Evolutionary conservation across 805 yeast genomes (phyloP).

Genomic region (Kuraishia cidri): DNA sequence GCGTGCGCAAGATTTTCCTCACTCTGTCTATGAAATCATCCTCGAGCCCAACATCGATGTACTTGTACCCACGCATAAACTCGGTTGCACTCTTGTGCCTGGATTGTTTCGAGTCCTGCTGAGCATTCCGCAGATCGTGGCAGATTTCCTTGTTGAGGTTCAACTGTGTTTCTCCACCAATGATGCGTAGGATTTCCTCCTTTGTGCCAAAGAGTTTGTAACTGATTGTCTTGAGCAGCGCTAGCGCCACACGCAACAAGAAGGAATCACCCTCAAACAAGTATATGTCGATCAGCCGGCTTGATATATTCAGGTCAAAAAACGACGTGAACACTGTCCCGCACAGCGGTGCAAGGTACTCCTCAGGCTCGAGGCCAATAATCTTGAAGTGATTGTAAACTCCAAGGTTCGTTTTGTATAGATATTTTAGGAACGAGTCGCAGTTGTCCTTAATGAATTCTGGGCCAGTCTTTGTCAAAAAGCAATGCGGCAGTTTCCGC

Average conservation of each 20-base stretch:
- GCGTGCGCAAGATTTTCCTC: slow-evolving; percentile 27
- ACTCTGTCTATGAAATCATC: slow-evolving; percentile 36
- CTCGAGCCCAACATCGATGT: slow-evolving; percentile 40
- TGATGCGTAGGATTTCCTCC: slow-evolving; percentile 30
- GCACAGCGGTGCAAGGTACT: slow-evolving; percentile 33
- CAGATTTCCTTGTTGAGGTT: slow-evolving; percentile 12
- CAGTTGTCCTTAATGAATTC: slow-evolving; percentile 27
- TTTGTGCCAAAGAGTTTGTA: slow-evolving; percentile 42
- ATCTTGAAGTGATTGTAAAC: slow-evolving; percentile 41
- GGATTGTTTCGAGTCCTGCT: not conserved
- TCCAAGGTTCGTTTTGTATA: slow-evolving; percentile 32
- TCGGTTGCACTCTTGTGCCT: not conserved
- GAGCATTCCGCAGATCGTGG: too few species aligned
- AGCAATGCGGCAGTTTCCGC: slow-evolving; percentile 18
- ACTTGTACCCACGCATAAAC: slow-evolving; percentile 14
- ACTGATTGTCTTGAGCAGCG: slow-evolving; percentile 36
- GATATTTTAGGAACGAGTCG: slow-evolving; percentile 36
- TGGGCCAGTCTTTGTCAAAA: not conserved
- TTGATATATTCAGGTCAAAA: slow-evolving; percentile 34
- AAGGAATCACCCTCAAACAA: slow-evolving; percentile 55
- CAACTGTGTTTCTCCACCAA: slow-evolving; percentile 24
- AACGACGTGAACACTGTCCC: slow-evolving; percentile 35
- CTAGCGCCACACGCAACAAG: slow-evolving; percentile 43
- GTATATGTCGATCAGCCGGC: slow-evolving; percentile 47
- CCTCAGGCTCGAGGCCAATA: slow-evolving; percentile 28